Base-by-base conservation (phyloP, 805 yeast species). In the Tetrapisispora iriomotensis region DNA sequence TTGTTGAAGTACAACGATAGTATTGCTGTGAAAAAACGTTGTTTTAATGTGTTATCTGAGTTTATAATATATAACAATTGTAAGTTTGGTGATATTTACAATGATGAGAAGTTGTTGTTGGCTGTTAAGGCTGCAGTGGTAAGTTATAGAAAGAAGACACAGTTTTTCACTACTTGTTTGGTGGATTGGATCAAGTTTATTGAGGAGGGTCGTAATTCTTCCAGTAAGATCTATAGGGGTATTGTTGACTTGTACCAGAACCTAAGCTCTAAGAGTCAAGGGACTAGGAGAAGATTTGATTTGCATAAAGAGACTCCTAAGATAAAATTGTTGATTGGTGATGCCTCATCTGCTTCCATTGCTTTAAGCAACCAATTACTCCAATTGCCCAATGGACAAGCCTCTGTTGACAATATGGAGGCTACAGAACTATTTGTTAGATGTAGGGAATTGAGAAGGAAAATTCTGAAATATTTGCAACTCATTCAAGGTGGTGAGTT, bases 1-100 rank as follows among this genome's bases (percentile, higher is more conserved):
- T 77, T 79, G 52, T 64, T 92, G 54, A 92, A 94, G 62, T 82
- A 90, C 54, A 97, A 96, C n/a, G 53, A 68, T 2, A 82, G 94
- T 0, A 58, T 87, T 62, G 80, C 53, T 36, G 41, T 81, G 10
- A 38, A 38, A 23, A 26, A 29, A n/a, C 29, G 22, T n/a, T 29
- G 38, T 29, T 30, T 39, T n/a, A 35, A 29, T 4, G 8, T 39
- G 3, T 59, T 79, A 29, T 18, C 29, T 3, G 83, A 82, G 48
- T 62, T 74, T 15, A 56, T 81, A 18, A 76, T 82, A 2, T 45
- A 56, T 10, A 59, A 57, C 39, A 53, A 54, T 18, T 26, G 58
- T 14, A 46, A 40, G 32, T 50, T 55, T 32, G 71, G 75, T 27
- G 60, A 60, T 17, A 37, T 85, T 36, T 84, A 82, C 49, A 70